These are phyloP conservation scores for Cucumis melo DNA, from an alignment of 306 rosid species.

Conservation along the genomic window DNA sequence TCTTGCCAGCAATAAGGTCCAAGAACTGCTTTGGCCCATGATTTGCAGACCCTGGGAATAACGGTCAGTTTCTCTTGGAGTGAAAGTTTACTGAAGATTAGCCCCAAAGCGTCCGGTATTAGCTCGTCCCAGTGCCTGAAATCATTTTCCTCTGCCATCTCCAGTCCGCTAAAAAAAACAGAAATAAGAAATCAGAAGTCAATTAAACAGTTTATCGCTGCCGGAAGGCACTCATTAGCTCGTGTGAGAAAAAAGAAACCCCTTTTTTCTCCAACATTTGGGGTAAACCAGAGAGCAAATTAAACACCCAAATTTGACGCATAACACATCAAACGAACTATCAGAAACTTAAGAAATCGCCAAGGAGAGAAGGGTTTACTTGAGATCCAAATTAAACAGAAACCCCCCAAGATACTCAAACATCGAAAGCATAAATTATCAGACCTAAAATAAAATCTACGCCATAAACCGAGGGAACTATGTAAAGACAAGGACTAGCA, in stretches of 20 bases:
- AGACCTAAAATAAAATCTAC: conserved; percentile 2
- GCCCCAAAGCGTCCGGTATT: conserved; percentile 80
- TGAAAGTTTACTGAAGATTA: conserved; percentile 66
- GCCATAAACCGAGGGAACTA: not conserved
- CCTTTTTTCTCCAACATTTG: not conserved
- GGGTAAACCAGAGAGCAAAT: not conserved
- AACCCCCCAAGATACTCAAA: not conserved
- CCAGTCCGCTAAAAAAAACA: conserved; percentile 1
- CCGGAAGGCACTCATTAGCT: not conserved
- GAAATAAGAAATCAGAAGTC: not conserved
- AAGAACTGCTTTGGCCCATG: conserved; percentile 69
- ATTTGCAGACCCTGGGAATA: conserved; percentile 82
- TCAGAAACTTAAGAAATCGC: not conserved
- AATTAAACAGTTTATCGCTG: not conserved
- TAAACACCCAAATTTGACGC: not conserved
- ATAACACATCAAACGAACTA: not conserved
- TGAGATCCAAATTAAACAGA: not conserved
- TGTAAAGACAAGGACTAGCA: not conserved
- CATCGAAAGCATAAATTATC: not conserved
- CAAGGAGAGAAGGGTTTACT: not conserved
- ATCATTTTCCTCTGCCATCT: conserved; percentile 59
- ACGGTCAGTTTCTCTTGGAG: conserved; percentile 65
- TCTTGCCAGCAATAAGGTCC: conserved; percentile 98
- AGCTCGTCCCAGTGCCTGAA: conserved; percentile 78
- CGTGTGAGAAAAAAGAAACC: not conserved